Evolutionary conservation across 805 yeast species (phyloP).

Genomic region (Candida ulmi): DNA sequence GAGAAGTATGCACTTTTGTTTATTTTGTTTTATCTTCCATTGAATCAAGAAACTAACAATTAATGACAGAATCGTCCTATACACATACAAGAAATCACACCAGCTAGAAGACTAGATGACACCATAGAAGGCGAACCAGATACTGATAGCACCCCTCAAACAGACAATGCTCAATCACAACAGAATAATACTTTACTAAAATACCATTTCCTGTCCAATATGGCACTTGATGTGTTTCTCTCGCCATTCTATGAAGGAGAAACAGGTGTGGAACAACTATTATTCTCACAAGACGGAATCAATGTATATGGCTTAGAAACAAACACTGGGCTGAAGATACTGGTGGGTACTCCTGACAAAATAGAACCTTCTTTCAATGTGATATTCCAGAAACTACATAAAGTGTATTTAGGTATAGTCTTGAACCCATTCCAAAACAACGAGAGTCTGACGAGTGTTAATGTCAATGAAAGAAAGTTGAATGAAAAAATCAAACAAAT

Average conservation of each 20-base stretch:
- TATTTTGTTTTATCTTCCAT: too few species aligned
- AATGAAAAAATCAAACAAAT: conserved; percentile 11
- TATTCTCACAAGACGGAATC: conserved; percentile 63
- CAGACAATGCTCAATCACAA: not conserved
- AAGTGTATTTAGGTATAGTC: conserved; percentile 46
- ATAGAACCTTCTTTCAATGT: conserved; percentile 21
- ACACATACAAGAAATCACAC: conserved; percentile 50
- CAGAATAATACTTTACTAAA: conserved; percentile 29
- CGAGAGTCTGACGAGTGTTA: conserved; percentile 9
- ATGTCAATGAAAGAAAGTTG: conserved; percentile 20
- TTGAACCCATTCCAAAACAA: conserved; percentile 56
- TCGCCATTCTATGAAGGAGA: conserved; percentile 41
- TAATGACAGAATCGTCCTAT: conserved; percentile 50
- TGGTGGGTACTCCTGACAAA: conserved; percentile 45
- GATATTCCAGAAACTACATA: conserved; percentile 40
- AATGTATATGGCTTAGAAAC: conserved; percentile 66
- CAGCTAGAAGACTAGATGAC: conserved; percentile 17
- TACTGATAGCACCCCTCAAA: not conserved
- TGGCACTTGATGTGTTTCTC: conserved; percentile 66
- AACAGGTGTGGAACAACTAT: conserved; percentile 31
- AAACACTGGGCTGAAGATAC: conserved; percentile 60
- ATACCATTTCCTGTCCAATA: conserved; percentile 68
- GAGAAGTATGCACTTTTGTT: conserved; percentile 26
- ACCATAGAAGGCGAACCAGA: conserved; percentile 8
- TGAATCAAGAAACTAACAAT: too few species aligned